A percentile compares a stretch with the other conserved stretches of the same genome.
These are phyloP conservation scores for Naganishia randhawae DNA, from an alignment of 768 basidiomycete species.

Conservation along the genomic window DNA sequence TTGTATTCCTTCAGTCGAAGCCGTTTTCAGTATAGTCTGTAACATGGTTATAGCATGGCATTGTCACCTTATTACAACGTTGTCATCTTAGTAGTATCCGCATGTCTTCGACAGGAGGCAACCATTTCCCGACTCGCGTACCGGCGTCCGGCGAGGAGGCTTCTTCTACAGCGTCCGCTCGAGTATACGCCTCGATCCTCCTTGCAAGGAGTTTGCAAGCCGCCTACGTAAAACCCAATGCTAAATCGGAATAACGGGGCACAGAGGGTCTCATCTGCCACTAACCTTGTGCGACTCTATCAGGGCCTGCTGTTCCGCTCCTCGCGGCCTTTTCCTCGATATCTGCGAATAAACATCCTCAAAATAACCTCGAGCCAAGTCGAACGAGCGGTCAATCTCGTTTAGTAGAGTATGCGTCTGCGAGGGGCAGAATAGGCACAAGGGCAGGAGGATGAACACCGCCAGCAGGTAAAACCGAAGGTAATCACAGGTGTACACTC, in stretches of 20 bases:
- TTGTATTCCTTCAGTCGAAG: slow-evolving; percentile 2
- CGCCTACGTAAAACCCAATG: background rate
- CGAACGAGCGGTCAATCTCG: background rate
- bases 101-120: slow-evolving; percentile 3
- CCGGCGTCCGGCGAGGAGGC: background rate
- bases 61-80: no score
- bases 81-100: background rate
- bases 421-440: no score
- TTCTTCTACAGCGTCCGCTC: background rate
- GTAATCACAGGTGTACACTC: no score
- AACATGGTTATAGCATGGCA: no score
- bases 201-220: background rate
- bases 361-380: background rate
- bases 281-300: background rate
- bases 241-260: background rate
- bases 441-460: no score
- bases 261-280: background rate
- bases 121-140: background rate
- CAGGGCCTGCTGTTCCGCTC: background rate
- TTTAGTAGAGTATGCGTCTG: background rate
- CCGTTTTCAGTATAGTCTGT: background rate
- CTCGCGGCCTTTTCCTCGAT: background rate
- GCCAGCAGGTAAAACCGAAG: background rate
- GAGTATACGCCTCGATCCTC: background rate
- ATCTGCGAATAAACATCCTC: background rate